Conservation (phyloP, 495 filamentous ascomycete genomes). For the Aspergillus sclerotiicarbonarius region DNA sequence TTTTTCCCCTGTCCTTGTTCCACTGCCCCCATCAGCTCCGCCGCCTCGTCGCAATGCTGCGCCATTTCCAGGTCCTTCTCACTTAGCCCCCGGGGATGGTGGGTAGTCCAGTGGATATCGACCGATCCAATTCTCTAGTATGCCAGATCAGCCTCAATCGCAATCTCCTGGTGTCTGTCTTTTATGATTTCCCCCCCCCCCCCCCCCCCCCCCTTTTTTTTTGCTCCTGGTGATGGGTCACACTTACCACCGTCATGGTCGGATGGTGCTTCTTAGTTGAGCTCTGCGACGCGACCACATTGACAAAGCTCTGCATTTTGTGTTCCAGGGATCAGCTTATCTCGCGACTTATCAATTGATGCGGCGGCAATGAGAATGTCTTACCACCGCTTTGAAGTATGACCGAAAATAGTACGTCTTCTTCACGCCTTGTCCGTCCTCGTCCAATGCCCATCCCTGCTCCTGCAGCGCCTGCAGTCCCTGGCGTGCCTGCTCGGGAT, state of each 20-base stretch:
- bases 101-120: slow-evolving; percentile 67
- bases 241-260: slow-evolving; percentile 46
- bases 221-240: not conserved
- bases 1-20: slow-evolving; percentile 36
- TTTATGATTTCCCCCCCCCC: not conserved
- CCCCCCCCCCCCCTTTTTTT: slow-evolving; percentile 1
- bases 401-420: slow-evolving; percentile 47
- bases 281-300: slow-evolving; percentile 42
- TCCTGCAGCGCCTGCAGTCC: slow-evolving; percentile 26
- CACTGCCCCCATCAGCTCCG: slow-evolving; percentile 39
- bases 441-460: slow-evolving; percentile 40
- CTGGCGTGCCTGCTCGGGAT: slow-evolving; percentile 26
- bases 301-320: slow-evolving; percentile 34
- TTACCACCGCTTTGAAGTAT: slow-evolving; percentile 46
- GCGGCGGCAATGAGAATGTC: slow-evolving; percentile 8
- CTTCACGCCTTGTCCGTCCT: slow-evolving; percentile 35
- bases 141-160: not conserved
- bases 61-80: slow-evolving; percentile 66
- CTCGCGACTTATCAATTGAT: not conserved
- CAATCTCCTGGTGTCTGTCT: not conserved
- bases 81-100: slow-evolving; percentile 68
- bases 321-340: not conserved
- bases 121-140: slow-evolving; percentile 44
- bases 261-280: slow-evolving; percentile 46
- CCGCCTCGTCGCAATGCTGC: slow-evolving; percentile 60